phyloP scores from a whole-genome alignment of 805 yeast species.

The Ogataea pignaliae region DNA sequence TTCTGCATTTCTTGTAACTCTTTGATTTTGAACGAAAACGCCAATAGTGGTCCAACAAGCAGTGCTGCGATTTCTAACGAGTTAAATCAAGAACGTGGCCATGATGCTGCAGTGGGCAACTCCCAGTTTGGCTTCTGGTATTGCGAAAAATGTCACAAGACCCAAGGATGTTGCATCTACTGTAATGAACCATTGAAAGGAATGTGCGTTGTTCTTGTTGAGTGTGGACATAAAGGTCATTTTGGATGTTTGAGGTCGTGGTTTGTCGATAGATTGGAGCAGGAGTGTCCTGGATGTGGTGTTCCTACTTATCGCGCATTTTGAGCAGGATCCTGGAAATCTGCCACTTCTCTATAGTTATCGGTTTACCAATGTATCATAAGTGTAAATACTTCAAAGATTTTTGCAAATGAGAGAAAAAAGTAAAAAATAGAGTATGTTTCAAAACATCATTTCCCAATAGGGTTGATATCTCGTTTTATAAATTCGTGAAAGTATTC shows the following conservation, averaged over 20 bases:
- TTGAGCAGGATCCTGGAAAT: no score
- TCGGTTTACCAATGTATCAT: neutral
- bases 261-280: conserved; percentile 61
- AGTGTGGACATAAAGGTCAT: conserved; percentile 89
- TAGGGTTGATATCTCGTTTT: conserved; percentile 37
- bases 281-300: conserved; percentile 83
- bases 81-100: conserved; percentile 21
- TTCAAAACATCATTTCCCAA: conserved; percentile 12
- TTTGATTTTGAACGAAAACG: conserved; percentile 53
- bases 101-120: no score
- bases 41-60: conserved; percentile 27
- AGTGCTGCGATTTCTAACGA: conserved; percentile 11
- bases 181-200: conserved; percentile 79
- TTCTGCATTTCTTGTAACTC: conserved; percentile 60
- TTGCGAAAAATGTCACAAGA: conserved; percentile 64
- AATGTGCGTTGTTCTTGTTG: conserved; percentile 50
- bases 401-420: neutral
- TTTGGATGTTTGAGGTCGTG: conserved; percentile 73
- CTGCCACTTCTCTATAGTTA: no score
- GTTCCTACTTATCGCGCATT: neutral
- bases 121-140: conserved; percentile 69
- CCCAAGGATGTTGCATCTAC: conserved; percentile 65
- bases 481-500: conserved; percentile 55
- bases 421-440: neutral
- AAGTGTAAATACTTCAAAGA: neutral